Conservation (phyloP, 139 green algal species). For the Picochlorum sp. region DNA sequence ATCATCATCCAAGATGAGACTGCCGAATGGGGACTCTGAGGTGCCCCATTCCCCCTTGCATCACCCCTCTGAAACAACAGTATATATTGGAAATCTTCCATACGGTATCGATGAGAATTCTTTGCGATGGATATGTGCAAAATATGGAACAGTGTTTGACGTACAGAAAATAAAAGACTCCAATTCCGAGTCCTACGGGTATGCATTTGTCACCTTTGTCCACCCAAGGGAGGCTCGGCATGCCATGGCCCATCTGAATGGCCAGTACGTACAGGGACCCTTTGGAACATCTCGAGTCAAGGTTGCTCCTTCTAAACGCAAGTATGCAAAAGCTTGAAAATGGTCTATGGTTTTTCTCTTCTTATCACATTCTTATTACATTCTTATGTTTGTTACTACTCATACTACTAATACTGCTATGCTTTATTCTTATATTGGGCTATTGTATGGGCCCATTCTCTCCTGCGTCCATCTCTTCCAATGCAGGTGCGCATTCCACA, state of each 20-base stretch:
- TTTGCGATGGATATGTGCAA: conserved; percentile 33
- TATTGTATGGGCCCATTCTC: conserved; percentile 36
- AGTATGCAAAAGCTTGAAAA: background rate
- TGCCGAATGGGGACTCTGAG: too few relatives aligned
- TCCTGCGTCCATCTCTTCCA: conserved; percentile 72
- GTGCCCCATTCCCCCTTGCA: background rate
- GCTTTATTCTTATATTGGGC: conserved; percentile 10
- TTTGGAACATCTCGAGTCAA: conserved; percentile 23
- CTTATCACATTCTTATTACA: too few relatives aligned
- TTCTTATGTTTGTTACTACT: too few relatives aligned
- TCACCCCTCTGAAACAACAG: conserved; percentile 11
- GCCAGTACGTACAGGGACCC: conserved; percentile 21
- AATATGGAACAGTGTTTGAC: conserved; percentile 36
- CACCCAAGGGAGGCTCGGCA: conserved; percentile 28
- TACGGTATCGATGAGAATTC: conserved; percentile 39
- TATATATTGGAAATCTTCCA: conserved; percentile 69
- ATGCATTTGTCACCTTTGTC: conserved; percentile 56
- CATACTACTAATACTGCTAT: too few relatives aligned
- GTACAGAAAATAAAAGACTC: conserved; percentile 62
- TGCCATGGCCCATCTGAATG: conserved; percentile 54
- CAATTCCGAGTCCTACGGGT: conserved; percentile 43
- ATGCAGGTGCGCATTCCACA: conserved; percentile 70
- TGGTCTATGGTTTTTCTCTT: too few relatives aligned
- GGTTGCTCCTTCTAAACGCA: conserved; percentile 21
- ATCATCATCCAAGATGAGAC: too few relatives aligned